Conservation (phyloP, 2,329 filamentous ascomycete species). For the Cladorrhinum sp. region DNA sequence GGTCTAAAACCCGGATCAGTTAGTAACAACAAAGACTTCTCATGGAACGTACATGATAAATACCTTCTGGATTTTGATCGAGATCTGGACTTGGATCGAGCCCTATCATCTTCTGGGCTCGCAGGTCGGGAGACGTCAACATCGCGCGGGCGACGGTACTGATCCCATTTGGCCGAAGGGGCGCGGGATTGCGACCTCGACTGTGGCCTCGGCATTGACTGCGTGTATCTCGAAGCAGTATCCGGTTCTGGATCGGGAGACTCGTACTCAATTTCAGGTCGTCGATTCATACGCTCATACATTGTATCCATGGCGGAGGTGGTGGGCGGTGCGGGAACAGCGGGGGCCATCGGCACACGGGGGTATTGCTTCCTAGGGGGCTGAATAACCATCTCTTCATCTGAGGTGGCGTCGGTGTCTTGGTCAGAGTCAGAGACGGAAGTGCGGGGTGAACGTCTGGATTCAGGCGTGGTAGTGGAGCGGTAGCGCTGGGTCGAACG, state of each 20-base stretch:
- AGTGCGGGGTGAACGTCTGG: conserved; percentile 27
- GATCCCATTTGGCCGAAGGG: conserved; percentile 19
- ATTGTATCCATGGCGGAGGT: conserved; percentile 12
- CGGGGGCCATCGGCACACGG: conserved; percentile 30
- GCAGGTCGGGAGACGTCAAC: conserved; percentile 20
- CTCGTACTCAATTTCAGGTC: conserved; percentile 25
- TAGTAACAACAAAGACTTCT: conserved; percentile 18
- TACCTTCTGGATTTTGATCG: conserved; percentile 29
- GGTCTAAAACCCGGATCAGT: conserved; percentile 20
- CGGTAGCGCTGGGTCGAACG: conserved; percentile 37
- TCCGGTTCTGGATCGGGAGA: conserved; percentile 24
- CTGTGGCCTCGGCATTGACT: conserved; percentile 20
- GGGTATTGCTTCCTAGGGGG: conserved; percentile 21
- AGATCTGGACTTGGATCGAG: conserved; percentile 4
- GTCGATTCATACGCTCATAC: conserved; percentile 23
- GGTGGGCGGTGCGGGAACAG: conserved; percentile 16
- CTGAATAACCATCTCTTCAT: conserved; percentile 32
- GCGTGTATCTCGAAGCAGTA: conserved; percentile 23
- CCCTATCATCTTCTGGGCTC: conserved; percentile 30
- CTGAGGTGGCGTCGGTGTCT: conserved; percentile 38
- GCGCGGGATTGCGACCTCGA: conserved; percentile 23
- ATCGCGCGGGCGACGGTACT: conserved; percentile 22
- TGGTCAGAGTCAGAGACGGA: conserved; percentile 39
- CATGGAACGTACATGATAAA: neutral
- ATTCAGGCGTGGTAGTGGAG: conserved; percentile 39